A percentile compares a stretch with the other conserved stretches of the same genome.
phyloP scores from a whole-genome alignment of 1,139 yeast species.

The Geotrichum reessii region DNA sequence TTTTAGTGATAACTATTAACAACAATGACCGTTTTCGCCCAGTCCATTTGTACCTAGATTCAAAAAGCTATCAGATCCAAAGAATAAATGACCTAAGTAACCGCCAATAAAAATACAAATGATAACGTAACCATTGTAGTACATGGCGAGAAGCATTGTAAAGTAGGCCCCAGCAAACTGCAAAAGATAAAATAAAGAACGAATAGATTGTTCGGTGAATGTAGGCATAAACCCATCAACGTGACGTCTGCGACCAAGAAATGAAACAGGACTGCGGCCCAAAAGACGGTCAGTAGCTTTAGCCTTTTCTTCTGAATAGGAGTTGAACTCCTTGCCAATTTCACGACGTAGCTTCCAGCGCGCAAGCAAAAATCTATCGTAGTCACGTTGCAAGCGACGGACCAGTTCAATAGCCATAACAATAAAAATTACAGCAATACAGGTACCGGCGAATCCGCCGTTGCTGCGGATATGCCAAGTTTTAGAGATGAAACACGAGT shows the following conservation, averaged over 20 bases:
- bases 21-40: conserved; percentile 16
- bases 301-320: not conserved
- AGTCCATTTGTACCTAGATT: conserved; percentile 6
- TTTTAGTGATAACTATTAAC: not conserved
- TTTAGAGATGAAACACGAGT: conserved; percentile 54
- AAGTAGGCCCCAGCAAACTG: conserved; percentile 61
- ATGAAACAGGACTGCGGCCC: not conserved
- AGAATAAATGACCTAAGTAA: conserved; percentile 47
- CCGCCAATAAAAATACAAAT: conserved; percentile 61
- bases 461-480: conserved; percentile 56
- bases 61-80: conserved; percentile 21
- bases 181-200: conserved; percentile 46
- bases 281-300: not conserved
- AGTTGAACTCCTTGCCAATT: not conserved
- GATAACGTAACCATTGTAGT: conserved; percentile 62
- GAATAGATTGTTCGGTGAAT: conserved; percentile 45
- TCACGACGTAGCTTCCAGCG: conserved; percentile 9
- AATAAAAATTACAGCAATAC: conserved; percentile 57
- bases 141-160: conserved; percentile 66
- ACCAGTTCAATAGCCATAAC: conserved; percentile 55
- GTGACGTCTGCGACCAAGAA: not conserved
- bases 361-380: conserved; percentile 41
- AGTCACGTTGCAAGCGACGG: conserved; percentile 52
- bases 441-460: conserved; percentile 64
- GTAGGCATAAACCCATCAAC: conserved; percentile 32